Evolutionary conservation across 345 rosid genomes (phyloP), one percentile per base, ranked within the genome.

Genomic region (Viola odorata): DNA sequence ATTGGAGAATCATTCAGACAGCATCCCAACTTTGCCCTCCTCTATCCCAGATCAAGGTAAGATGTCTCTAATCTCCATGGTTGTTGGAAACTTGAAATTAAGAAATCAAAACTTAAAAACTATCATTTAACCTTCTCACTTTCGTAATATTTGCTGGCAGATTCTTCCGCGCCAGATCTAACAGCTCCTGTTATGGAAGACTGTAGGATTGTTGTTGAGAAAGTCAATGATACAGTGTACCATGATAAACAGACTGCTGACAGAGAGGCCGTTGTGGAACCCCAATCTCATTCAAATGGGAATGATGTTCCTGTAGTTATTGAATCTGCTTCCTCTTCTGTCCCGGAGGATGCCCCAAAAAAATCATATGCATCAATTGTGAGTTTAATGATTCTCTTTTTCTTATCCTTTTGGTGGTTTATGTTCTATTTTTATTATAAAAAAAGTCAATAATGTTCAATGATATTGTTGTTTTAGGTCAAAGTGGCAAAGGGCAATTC

Each of bases 321-420:
- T 44, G 74, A 64, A 58, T 63, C 74, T 45, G 40, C 48, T 44
- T 32, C 55, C 8, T 67, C 73, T 39, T 41, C 45, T 8, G 12
- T 54, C n/a, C 58, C 65, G 37, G 66, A 65, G 14, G 70, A 71
- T 41, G 45, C 23, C 16, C 66, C 69, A 50, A 71, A 71, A 53
- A 71, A 65, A 65, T 71, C 75, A 4, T 71, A 71, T 60, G 75
- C 75, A 65, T 71, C 70, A 42, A 71, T 71, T 55, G 75, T 71
- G 62, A 60, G 75, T 65, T 41, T 59, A 2, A 23, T 23, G 32
- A 23, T 23, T 23, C 32, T 23, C 2, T 23, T 23, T 23, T 23
- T 23, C 2, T 23, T 23, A 23, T 23, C 32, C 3, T 17, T 48
- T 55, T 41, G 51, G 13, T 6, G 5, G 14, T 64, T n/a, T 16